Evolutionary conservation across 2,329 filamentous ascomycete genomes (phyloP), one percentile per base, ranked within the genome.

Genomic region (Epichloe sibirici): DNA sequence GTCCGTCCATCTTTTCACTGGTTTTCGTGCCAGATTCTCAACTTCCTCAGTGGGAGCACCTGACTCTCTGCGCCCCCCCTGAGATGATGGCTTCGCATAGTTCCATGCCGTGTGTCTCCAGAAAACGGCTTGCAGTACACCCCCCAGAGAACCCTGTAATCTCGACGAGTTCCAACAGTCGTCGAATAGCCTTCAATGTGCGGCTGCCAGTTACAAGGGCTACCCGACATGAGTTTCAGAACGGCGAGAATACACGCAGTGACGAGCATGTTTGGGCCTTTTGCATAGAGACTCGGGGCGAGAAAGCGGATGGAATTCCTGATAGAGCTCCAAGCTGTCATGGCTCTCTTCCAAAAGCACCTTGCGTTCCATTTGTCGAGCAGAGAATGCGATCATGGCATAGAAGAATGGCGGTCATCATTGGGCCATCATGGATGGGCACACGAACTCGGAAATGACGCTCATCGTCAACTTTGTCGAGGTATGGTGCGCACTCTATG

Each of bases 101-200:
- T 58, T 79, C 77, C 75, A 80, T 80, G 44, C 77, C 0, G 74
- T 76, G 58, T 78, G 80, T 57, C 75, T 79, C 77, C 77, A 81
- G 56, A 80, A 81, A 0, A 80, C 66, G 0, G 76, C 76, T 57
- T 77, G 74, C 5, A 69, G 68, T 3, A 77, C 70, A n/a, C 64
- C 64, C 64, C 11, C 63, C 64, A 3, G 63, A 64, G 53, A 66
- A 66, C 0, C 77, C 78, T 39, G 75, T 70, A 5, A 81, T 74
- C 2, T 68, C 70, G 52, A 74, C 71, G 1, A 74, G 70, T 54
- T 74, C 70, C 23, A 81, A 73, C 1, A 81, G 61, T 21, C 1
- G 74, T 70, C 1, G 77, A 76, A 55, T 76, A 79, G 0, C 78
- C 78, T 51, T 81, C 77, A 3, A 81, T 61, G 61, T 81, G 78